Conservation (phyloP, 768 basidiomycete genomes). For the Hydnomerulius pinastri region DNA sequence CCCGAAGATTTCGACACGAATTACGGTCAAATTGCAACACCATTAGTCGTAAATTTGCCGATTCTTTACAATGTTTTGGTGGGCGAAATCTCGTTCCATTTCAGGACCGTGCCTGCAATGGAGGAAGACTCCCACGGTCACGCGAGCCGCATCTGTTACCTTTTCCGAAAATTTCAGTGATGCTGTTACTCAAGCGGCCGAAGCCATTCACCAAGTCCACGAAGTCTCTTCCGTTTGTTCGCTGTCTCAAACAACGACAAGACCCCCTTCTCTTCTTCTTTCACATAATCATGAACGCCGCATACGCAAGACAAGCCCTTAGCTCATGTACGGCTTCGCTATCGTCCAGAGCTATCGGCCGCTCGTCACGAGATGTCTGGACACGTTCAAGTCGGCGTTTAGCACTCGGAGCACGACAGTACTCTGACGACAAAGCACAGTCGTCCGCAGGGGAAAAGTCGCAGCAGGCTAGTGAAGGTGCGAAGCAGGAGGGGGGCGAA, state of each 20-base stretch:
- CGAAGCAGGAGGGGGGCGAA: constrained; percentile 18
- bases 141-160: constrained; percentile 15
- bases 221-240: not conserved
- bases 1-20: no score
- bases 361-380: constrained; percentile 32
- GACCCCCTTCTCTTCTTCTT: not conserved
- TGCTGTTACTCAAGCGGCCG: not conserved
- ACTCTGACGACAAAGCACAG: constrained; percentile 56
- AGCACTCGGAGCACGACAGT: constrained; percentile 42
- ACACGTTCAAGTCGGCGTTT: constrained; percentile 28
- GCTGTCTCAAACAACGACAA: constrained; percentile 8
- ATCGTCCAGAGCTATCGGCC: constrained; percentile 49
- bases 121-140: constrained; percentile 13
- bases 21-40: not conserved
- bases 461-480: constrained; percentile 15
- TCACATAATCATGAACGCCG: constrained; percentile 48
- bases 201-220: not conserved
- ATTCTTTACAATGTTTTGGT: no score
- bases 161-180: constrained; percentile 7
- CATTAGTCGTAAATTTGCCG: not conserved
- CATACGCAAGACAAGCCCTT: constrained; percentile 52
- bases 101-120: no score
- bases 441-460: constrained; percentile 28
- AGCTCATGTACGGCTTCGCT: constrained; percentile 62
- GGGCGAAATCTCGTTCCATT: no score